phyloP scores from a whole-genome alignment of 306 rosid genomes.

The Geum urbanum region DNA sequence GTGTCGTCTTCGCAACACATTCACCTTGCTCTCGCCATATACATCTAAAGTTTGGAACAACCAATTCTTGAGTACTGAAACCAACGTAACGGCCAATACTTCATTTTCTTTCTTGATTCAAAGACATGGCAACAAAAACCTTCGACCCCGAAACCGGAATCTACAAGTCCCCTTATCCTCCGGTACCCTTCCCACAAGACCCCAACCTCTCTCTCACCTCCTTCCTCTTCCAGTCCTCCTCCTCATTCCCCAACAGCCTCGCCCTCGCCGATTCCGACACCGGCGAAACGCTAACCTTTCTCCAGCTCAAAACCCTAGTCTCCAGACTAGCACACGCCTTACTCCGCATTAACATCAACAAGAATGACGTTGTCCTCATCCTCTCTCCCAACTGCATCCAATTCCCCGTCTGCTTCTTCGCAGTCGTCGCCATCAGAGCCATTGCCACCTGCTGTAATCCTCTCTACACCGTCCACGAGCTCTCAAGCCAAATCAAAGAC shows the following conservation, averaged over 20 bases:
- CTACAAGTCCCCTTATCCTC: conserved; percentile 38
- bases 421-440: background rate
- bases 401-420: background rate
- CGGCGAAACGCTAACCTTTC: conserved; percentile 34
- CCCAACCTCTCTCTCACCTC: conserved; percentile 40
- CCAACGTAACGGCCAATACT: background rate
- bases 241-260: conserved; percentile 17
- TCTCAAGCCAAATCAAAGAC: conserved; percentile 34
- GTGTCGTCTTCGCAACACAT: background rate
- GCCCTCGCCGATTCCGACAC: conserved; percentile 39
- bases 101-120: background rate
- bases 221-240: conserved; percentile 44
- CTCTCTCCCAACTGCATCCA: background rate
- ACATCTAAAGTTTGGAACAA: no score
- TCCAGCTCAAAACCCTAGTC: conserved; percentile 34
- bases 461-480: conserved; percentile 21
- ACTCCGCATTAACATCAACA: conserved; percentile 17
- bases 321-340: conserved; percentile 23
- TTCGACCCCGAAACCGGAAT: conserved; percentile 32
- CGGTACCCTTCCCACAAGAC: conserved; percentile 34
- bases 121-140: conserved; percentile 26
- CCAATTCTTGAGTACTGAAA: no score
- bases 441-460: background rate
- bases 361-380: conserved; percentile 31
- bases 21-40: background rate